Evolutionary conservation across 2,329 filamentous ascomycete genomes (phyloP), one percentile per base, ranked within the genome.

Genomic region (Capronia epimyces): DNA sequence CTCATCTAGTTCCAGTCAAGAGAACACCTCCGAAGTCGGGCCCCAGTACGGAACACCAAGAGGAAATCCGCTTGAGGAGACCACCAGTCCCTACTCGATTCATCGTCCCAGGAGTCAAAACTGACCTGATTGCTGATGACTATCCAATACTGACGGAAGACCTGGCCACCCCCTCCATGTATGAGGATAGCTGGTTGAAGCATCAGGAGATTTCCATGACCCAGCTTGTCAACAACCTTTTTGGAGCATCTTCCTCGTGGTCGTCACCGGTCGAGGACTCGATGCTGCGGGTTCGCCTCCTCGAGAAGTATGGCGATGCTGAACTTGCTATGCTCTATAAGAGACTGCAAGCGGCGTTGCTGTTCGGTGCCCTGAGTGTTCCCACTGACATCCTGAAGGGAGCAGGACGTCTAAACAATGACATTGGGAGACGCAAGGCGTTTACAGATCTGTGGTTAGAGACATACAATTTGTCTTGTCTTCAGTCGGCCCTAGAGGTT

Each of bases 161-260:
- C 57, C 69, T 83, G 21, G 66, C 69, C 2, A 74, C 75, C 42
- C 72, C 79, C n/a, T 71, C 76, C 46, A 69, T 84, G 56, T 83
- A 83, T 62, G 80, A 83, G 60, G 79, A 83, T 40, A 71, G 76
- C 49, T 84, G 81, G 80, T 74, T 84, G 31, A 71, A 69, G 10
- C 76, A 83, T 53, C 80, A 84, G 60, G 81, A 84, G 61, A 68
- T 77, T 18, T 75, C 78, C 31, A 75, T 84, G 39, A 79, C 79
- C 0, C 80, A 83, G 60, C 67, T 83, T 5, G 64, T 80, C 41
- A 84, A 84, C 62, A 69, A 69, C 12, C 66, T 82, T 42, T 79
- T 82, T 58, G 46, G 25, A 3, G 39, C 55, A 22, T 46, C 58
- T 20, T 31, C 52, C 1, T 22, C 46, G 7, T 22, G 31, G 4